Evolutionary conservation across 176 grass and related monocot species (phyloP), one percentile per base, ranked within the genome.

Genomic region (Saccharum spontaneum): DNA sequence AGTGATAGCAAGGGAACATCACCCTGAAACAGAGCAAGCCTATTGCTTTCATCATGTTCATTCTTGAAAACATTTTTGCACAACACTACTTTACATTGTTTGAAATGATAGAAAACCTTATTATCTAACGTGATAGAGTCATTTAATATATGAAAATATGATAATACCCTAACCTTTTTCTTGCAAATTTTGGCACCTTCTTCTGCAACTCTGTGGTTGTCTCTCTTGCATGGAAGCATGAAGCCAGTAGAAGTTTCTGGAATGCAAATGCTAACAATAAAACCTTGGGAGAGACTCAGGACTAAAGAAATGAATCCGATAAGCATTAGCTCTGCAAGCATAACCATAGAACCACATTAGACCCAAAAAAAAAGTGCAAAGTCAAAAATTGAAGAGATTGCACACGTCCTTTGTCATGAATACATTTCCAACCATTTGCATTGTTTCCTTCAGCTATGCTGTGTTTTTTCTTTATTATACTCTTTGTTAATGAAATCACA

Each of bases 301-400:
- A 95, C 28, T 57, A 98, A 94, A 30, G 96, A 98, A 83, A 98
- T 98, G 66, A 98, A 98, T 62, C 96, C 96, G 8, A 98, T 86
- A 80, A 98, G 89, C 96, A 98, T 95, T 46, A 98, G 77, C 79
- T 98, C 93, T 98, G 93, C 90, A 91, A 77, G 31, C 40, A 46
- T 74, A 90, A 46, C 8, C 63, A 86, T 11, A 64, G 30, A 81
- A 79, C 31, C 2, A 30, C 49, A 85, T 81, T 52, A 84, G 61
- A 59, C n/a, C n/a, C n/a, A n/a, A n/a, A 7, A 49, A 31, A 80
- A 85, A 39, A 28, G 8, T 20, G 76, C 33, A 40, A 80, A 5
- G 44, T 30, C 39, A 45, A 22, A 79, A 76, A 79, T 1, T 49
- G 59, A 37, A 57, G 49, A 60, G 61, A 61, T 8, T 43, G 17